A percentile compares a stretch with the other conserved stretches of the same genome.
phyloP scores from a whole-genome alignment of 192 early-diverging fungal species.

The Phlyctochytrium arcticum region DNA sequence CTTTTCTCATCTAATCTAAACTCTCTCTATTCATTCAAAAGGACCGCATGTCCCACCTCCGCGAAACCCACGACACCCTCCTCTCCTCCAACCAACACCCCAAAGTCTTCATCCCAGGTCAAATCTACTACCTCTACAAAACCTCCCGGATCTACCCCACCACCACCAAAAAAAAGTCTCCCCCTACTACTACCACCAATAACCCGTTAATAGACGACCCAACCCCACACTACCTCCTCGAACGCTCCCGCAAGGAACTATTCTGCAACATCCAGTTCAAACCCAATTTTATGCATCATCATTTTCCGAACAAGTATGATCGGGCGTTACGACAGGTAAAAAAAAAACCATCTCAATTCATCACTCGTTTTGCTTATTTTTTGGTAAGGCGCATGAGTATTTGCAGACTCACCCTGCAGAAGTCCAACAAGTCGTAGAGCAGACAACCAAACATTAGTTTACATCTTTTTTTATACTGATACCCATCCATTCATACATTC shows the following conservation, averaged over 20 bases:
- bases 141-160: constrained; percentile 25
- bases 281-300: constrained; percentile 32
- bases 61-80: constrained; percentile 13
- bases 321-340: constrained; percentile 20
- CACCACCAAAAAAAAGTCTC: constrained; percentile 6
- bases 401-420: no score
- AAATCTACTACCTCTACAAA: constrained; percentile 35
- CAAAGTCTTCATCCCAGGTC: constrained; percentile 35
- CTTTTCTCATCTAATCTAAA: background rate
- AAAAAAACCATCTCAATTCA: no score
- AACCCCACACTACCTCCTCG: constrained; percentile 36
- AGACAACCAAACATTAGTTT: no score
- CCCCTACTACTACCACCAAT: constrained; percentile 21
- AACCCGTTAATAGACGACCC: constrained; percentile 31
- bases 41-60: constrained; percentile 24
- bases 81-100: constrained; percentile 32
- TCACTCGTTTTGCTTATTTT: no score
- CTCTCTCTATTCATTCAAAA: no score
- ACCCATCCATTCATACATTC: no score
- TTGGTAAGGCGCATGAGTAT: no score
- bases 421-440: no score
- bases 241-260: constrained; percentile 19
- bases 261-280: constrained; percentile 34
- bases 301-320: constrained; percentile 39
- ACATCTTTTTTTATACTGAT: no score